phyloP scores from a whole-genome alignment of 2,329 filamentous ascomycete genomes.

The Laburnicola sp. region DNA sequence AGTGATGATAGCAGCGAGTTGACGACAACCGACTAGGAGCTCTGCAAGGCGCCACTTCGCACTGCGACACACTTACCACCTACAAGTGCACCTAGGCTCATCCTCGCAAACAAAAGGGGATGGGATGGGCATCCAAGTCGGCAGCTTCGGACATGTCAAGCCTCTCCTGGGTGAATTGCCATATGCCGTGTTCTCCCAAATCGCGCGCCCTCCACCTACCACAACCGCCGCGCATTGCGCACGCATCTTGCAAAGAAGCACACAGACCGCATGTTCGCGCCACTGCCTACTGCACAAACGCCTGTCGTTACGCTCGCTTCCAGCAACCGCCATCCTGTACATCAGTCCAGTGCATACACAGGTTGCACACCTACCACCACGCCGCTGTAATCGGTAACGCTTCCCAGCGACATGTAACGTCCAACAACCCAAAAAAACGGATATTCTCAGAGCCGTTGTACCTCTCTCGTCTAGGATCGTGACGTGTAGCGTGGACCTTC shows the following conservation, averaged over 20 bases:
- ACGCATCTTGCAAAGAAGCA: constrained; percentile 1
- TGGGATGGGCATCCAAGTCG: too few relatives aligned
- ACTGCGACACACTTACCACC: too few relatives aligned
- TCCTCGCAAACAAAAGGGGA: too few relatives aligned
- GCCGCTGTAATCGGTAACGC: constrained; percentile 10
- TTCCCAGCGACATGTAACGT: neutral
- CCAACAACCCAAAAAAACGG: neutral
- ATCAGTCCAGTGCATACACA: neutral
- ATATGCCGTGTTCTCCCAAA: too few relatives aligned
- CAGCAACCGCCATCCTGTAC: neutral
- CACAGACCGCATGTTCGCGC: constrained; percentile 28
- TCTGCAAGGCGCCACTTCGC: too few relatives aligned
- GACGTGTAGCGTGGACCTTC: neutral
- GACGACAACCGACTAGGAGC: too few relatives aligned
- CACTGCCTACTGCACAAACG: constrained; percentile 3
- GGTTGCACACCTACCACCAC: neutral
- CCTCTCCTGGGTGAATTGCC: too few relatives aligned
- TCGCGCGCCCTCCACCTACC: too few relatives aligned
- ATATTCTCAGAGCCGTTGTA: constrained; percentile 8
- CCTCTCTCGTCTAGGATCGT: neutral
- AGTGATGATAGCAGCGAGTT: too few relatives aligned
- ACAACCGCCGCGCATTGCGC: too few relatives aligned
- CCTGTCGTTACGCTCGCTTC: constrained; percentile 1
- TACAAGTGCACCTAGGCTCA: too few relatives aligned
- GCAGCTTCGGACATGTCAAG: too few relatives aligned